Conservation (phyloP, 1,139 yeast species). For the Kodamaea arcana region DNA sequence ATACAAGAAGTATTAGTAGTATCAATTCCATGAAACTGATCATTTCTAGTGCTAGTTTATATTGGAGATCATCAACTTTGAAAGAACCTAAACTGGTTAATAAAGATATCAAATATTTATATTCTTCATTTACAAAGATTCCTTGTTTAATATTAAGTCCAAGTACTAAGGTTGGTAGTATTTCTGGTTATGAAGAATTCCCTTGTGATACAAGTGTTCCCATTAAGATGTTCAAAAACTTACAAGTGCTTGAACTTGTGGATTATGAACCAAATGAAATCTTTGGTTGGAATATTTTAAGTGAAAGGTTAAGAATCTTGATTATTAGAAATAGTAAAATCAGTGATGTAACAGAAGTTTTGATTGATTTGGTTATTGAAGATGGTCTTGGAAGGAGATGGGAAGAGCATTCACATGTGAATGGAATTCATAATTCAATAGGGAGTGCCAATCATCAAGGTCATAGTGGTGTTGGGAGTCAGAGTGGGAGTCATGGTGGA, state of each 20-base stretch:
- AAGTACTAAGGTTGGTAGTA: conserved; percentile 52
- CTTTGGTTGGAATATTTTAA: conserved; percentile 59
- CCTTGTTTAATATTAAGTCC: conserved; percentile 62
- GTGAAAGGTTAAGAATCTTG: conserved; percentile 54
- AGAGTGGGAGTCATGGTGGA: conserved; percentile 24
- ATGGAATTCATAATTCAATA: conserved; percentile 10
- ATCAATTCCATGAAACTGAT: conserved; percentile 61
- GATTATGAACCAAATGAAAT: conserved; percentile 63
- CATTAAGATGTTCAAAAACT: conserved; percentile 52
- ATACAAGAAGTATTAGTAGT: conserved; percentile 58
- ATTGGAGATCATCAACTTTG: conserved; percentile 38
- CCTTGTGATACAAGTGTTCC: conserved; percentile 73
- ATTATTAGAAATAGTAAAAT: conserved; percentile 50
- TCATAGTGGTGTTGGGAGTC: conserved; percentile 25
- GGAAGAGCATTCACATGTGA: conserved; percentile 26
- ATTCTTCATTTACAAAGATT: conserved; percentile 62
- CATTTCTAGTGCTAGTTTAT: conserved; percentile 42
- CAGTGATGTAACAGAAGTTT: conserved; percentile 47
- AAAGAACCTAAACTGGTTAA: conserved; percentile 42
- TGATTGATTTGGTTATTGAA: conserved; percentile 49
- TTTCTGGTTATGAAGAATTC: conserved; percentile 62
- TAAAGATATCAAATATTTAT: conserved; percentile 53
- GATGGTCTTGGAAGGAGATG: conserved; percentile 47
- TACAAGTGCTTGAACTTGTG: conserved; percentile 56
- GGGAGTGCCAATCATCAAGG: conserved; percentile 8